Evolutionary conservation across 2,329 filamentous ascomycete species (phyloP).

Genomic region (Aureobasidium sp.): DNA sequence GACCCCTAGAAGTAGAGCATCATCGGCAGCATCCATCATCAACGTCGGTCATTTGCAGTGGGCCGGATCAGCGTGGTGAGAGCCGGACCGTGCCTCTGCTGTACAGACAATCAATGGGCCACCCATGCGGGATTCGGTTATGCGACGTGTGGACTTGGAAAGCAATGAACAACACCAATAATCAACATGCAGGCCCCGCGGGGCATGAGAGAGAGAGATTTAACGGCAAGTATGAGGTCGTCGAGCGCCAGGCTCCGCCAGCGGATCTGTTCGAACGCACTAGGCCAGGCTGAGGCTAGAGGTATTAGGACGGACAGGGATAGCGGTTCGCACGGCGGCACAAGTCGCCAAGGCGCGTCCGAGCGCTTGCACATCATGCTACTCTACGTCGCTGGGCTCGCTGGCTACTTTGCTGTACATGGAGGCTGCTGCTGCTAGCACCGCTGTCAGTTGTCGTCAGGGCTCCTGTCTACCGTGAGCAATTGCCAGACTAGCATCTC

Average conservation of each 20-base stretch:
- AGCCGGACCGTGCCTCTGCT: conserved; percentile 8
- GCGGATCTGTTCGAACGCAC: conserved; percentile 9
- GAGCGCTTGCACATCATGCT: conserved; percentile 16
- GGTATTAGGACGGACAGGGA: conserved; percentile 7
- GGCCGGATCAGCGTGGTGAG: conserved; percentile 7
- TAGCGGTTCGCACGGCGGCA: conserved; percentile 14
- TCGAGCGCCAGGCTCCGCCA: conserved; percentile 9
- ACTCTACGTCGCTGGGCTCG: conserved; percentile 7
- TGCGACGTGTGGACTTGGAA: background rate
- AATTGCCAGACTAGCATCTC: conserved; percentile 6
- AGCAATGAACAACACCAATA: background rate
- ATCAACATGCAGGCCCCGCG: conserved; percentile 12
- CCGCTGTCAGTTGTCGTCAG: conserved; percentile 8
- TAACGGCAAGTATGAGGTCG: background rate
- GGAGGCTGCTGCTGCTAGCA: background rate
- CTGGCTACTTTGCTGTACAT: conserved; percentile 6
- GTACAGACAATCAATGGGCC: background rate
- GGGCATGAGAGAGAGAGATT: background rate
- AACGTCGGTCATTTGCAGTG: background rate
- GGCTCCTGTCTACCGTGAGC: conserved; percentile 1
- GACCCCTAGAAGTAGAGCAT: background rate
- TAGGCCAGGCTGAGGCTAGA: conserved; percentile 4
- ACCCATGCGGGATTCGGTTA: conserved; percentile 3
- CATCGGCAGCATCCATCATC: background rate
- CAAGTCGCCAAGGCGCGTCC: conserved; percentile 7